Evolutionary conservation across 2,329 filamentous ascomycete genomes (phyloP), one percentile per base, ranked within the genome.

Genomic region (Arthrobotrys sinensis): DNA sequence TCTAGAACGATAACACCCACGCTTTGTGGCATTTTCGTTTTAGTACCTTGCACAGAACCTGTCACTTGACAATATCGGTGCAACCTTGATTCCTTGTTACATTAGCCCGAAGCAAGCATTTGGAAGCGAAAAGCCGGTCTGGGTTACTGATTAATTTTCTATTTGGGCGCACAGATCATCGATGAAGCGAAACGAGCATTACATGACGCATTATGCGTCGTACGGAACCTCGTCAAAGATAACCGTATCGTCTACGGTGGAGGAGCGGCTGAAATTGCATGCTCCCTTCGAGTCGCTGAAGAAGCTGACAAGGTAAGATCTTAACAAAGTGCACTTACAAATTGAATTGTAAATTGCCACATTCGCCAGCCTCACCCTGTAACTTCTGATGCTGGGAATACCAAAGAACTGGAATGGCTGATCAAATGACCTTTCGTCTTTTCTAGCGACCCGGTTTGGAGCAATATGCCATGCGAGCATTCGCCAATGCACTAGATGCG

Each of bases 391-490:
- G 46, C 73, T 65, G 48, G 73, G 36, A 60, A 62, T 77, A 77
- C 73, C 73, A 77, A 77, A 77, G 66, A 62, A n/a, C 73, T 66
- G 73, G 73, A 77, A 69, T 66, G 32, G 62, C 67, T 77, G 73
- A 77, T 77, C 73, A 77, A 76, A 65, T 77, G 73, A 77, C 73
- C 55, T 53, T 43, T 66, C 48, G 4, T 69, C 53, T 36, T 43
- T 48, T 73, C 68, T 83, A 90, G 90, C 97, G 93, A 65, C 93
- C 94, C 24, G 96, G 96, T n/a, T 90, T 99, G 45, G 95, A 97
- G 86, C 96, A 99, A 86, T 99, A 99, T 85, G 94, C 95, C 81
- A 99, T 99, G 95, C 93, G 96, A 79, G 96, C 96, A 24, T 99
- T 99, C 84, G 90, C 96, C 79, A 95, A 98, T 85, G 96, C 96